These are phyloP conservation scores for Emericellopsis atlantica DNA, from an alignment of 2,329 filamentous ascomycete genomes.

Conservation along the genomic window DNA sequence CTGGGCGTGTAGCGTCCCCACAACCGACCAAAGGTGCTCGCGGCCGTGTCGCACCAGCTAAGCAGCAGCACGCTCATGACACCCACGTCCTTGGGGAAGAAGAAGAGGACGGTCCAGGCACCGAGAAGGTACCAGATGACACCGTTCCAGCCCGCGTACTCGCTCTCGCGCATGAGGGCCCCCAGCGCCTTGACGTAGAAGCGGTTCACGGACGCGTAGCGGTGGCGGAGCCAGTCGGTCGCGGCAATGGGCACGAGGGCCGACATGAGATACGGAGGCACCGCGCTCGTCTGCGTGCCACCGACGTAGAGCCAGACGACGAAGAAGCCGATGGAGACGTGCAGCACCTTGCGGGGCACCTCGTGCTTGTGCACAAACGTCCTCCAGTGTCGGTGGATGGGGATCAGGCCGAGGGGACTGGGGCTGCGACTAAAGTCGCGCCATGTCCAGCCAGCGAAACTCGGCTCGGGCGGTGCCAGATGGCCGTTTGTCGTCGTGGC, in stretches of 20 bases:
- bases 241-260: conserved; percentile 74
- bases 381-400: conserved; percentile 85
- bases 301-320: conserved; percentile 75
- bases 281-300: conserved; percentile 62
- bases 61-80: conserved; percentile 82
- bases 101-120: conserved; percentile 72
- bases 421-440: conserved; percentile 83
- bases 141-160: conserved; percentile 89
- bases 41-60: conserved; percentile 96
- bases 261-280: conserved; percentile 74
- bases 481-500: conserved; percentile 43
- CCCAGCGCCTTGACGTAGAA: conserved; percentile 77
- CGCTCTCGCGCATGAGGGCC: conserved; percentile 91
- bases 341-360: conserved; percentile 83
- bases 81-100: conserved; percentile 87
- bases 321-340: conserved; percentile 94
- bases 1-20: conserved; percentile 84
- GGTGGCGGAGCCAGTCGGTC: conserved; percentile 73
- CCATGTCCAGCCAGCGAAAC: conserved; percentile 61
- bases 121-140: conserved; percentile 95
- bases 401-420: conserved; percentile 85
- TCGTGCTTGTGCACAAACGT: conserved; percentile 93
- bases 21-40: conserved; percentile 81
- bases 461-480: conserved; percentile 53
- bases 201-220: conserved; percentile 68